A percentile compares a stretch with the other conserved stretches of the same genome.
Evolutionary conservation across 129 eudicot species (phyloP).

Genomic region (Tagetes patula): DNA sequence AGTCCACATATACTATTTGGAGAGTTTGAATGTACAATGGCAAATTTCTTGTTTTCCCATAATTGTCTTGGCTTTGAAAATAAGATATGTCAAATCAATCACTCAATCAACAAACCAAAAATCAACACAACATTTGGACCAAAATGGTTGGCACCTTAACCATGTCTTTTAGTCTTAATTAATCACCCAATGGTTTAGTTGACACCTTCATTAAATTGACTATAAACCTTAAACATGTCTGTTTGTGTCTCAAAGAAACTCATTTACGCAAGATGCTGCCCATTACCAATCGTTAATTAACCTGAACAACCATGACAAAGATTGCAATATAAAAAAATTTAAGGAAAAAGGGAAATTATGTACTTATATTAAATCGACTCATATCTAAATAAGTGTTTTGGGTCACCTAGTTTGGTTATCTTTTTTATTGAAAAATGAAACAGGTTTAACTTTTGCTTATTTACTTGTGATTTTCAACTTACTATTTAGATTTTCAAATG

Average conservation of each 20-base stretch:
- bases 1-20: too few species aligned
- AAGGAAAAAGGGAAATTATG: background rate
- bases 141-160: background rate
- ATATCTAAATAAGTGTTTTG: slow-evolving; percentile 2
- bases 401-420: background rate
- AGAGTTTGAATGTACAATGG: too few species aligned
- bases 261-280: slow-evolving; percentile 19
- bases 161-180: too few species aligned
- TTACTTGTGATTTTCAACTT: background rate
- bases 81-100: slow-evolving; percentile 28
- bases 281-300: slow-evolving; percentile 12
- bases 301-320: slow-evolving; percentile 21
- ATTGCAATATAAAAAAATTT: background rate
- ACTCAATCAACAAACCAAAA: slow-evolving; percentile 2
- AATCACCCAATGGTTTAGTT: background rate
- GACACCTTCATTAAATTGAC: slow-evolving; percentile 31
- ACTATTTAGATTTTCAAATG: too few species aligned
- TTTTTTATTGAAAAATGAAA: background rate
- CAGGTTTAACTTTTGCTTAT: background rate
- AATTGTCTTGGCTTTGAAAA: slow-evolving; percentile 47
- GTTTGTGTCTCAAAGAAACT: slow-evolving; percentile 8
- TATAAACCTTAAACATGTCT: slow-evolving; percentile 28
- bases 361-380: background rate
- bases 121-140: slow-evolving; percentile 7
- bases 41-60: background rate